Conservation (phyloP, 2,329 filamentous ascomycete species). For the Fonsecaea erecta region DNA sequence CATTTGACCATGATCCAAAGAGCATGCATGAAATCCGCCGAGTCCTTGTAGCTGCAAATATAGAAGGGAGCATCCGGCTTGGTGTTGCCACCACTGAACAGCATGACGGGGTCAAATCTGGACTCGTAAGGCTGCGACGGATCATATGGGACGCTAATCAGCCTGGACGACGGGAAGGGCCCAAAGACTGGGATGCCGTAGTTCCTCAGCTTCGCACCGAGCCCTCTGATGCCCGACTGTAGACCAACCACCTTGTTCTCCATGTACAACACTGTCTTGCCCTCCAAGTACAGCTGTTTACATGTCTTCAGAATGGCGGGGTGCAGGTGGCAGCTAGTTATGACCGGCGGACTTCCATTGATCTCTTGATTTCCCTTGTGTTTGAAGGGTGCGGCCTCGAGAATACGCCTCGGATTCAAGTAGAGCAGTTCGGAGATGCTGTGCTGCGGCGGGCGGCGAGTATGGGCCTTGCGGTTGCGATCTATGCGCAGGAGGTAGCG, state of each 20-base stretch:
- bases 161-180: conserved; percentile 19
- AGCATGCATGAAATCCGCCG: conserved; percentile 28
- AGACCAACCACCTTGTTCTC: conserved; percentile 33
- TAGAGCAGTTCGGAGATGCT: conserved; percentile 24
- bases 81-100: conserved; percentile 25
- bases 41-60: conserved; percentile 29
- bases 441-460: conserved; percentile 24
- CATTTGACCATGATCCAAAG: conserved; percentile 34
- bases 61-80: conserved; percentile 28
- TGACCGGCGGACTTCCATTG: conserved; percentile 27
- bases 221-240: conserved; percentile 30
- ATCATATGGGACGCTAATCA: conserved; percentile 7
- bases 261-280: conserved; percentile 23
- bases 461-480: conserved; percentile 29
- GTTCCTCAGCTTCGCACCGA: conserved; percentile 31
- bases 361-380: conserved; percentile 33
- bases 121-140: background rate
- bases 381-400: conserved; percentile 32
- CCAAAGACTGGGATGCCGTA: conserved; percentile 32
- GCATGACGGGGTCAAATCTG: conserved; percentile 28
- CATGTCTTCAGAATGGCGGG: conserved; percentile 28
- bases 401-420: conserved; percentile 26
- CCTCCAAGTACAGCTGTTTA: conserved; percentile 28
- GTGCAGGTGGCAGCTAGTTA: conserved; percentile 26
- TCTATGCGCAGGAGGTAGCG: conserved; percentile 31